Evolutionary conservation across 352 stramenopile genomes (phyloP).

Genomic region (Phytophthora melonis): DNA sequence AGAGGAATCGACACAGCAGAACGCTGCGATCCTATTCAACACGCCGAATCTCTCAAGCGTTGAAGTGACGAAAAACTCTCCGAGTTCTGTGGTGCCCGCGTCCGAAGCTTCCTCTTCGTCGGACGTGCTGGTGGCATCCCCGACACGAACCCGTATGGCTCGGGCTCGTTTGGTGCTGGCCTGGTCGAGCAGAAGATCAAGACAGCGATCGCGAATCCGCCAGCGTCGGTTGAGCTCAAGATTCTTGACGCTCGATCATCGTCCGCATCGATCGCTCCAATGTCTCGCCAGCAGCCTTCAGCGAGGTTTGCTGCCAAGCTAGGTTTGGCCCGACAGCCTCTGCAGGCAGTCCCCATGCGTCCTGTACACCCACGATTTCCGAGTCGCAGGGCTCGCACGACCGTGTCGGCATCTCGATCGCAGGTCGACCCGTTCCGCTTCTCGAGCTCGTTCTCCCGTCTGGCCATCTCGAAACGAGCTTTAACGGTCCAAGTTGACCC

Average conservation of each 20-base stretch:
- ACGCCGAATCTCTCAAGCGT: background rate
- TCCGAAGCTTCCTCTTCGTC: background rate
- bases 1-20: constrained; percentile 2
- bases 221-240: constrained; percentile 13
- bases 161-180: constrained; percentile 60
- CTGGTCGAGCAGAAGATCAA: constrained; percentile 69
- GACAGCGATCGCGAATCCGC: constrained; percentile 39
- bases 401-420: background rate
- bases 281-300: constrained; percentile 21
- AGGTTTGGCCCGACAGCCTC: constrained; percentile 27
- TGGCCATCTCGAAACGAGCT: constrained; percentile 24
- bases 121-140: constrained; percentile 49
- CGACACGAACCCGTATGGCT: constrained; percentile 71
- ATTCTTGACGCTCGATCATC: constrained; percentile 13
- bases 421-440: constrained; percentile 27
- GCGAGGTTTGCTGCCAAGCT: constrained; percentile 24
- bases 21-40: background rate
- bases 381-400: background rate
- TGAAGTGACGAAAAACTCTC: constrained; percentile 6
- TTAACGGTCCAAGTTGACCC: constrained; percentile 11
- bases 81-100: background rate
- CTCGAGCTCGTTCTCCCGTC: constrained; percentile 32
- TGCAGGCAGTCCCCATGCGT: constrained; percentile 18
- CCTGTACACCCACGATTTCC: constrained; percentile 14
- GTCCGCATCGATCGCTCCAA: background rate